These are phyloP conservation scores for Hibiscus syriacus DNA, from an alignment of 345 rosid genomes.

Conservation along the genomic window DNA sequence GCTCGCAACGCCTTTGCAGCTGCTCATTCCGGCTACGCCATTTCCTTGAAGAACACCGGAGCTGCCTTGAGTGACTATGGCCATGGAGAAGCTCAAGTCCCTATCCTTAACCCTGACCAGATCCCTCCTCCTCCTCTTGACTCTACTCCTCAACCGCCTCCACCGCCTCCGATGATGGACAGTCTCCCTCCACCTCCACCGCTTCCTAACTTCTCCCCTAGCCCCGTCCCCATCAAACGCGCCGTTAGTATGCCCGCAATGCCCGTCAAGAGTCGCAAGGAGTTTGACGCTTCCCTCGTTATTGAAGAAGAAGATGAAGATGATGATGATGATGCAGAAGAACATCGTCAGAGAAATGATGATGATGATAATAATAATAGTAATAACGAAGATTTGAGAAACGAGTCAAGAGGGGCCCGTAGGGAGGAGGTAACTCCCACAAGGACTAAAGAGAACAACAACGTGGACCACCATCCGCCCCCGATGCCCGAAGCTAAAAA, in stretches of 20 bases:
- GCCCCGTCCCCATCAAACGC: slow-evolving; percentile 67
- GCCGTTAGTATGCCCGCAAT: slow-evolving; percentile 53
- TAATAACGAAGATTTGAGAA: slow-evolving; percentile 16
- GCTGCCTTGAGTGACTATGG: slow-evolving; percentile 89
- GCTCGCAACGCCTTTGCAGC: slow-evolving; percentile 84
- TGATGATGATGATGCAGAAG: no score
- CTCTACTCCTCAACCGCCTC: neutral
- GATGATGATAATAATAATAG: no score
- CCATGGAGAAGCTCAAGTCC: slow-evolving; percentile 61
- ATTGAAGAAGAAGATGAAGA: slow-evolving; percentile 49
- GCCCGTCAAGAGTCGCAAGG: slow-evolving; percentile 24
- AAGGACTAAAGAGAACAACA: slow-evolving; percentile 23
- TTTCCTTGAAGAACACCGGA: slow-evolving; percentile 74
- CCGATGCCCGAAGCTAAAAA: slow-evolving; percentile 40
- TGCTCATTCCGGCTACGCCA: slow-evolving; percentile 65
- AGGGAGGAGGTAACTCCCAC: slow-evolving; percentile 29
- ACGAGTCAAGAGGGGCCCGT: slow-evolving; percentile 22
- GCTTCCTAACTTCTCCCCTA: slow-evolving; percentile 67
- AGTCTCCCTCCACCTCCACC: slow-evolving; percentile 73
- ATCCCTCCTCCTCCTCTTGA: slow-evolving; percentile 17
- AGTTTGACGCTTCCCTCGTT: slow-evolving; percentile 33
- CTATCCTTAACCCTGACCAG: slow-evolving; percentile 19
- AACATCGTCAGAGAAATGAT: slow-evolving; percentile 11
- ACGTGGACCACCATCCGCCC: slow-evolving; percentile 29
- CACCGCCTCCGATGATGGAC: slow-evolving; percentile 49